A percentile compares a stretch with the other conserved stretches of the same genome.
Conservation (phyloP, 1,139 yeast genomes). For the Suhomyces choctaworum region DNA sequence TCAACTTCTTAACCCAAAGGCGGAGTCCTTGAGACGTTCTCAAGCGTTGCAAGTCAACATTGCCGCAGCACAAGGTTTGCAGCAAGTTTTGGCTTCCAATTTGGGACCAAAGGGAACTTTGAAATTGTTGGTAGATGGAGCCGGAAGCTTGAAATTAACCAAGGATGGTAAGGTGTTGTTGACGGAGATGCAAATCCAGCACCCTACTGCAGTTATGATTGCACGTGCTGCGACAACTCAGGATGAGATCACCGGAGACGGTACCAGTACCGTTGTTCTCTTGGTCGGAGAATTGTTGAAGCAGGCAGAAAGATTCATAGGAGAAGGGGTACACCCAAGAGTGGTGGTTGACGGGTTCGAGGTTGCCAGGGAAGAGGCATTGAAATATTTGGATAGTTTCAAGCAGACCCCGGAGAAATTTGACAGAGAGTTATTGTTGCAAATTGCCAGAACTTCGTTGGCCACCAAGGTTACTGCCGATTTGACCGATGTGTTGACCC, state of each 20-base stretch:
- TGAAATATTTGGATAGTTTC: slow-evolving; percentile 67
- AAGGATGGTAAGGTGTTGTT: slow-evolving; percentile 95
- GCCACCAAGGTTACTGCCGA: slow-evolving; percentile 81
- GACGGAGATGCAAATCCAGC: slow-evolving; percentile 97
- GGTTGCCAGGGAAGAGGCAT: slow-evolving; percentile 73
- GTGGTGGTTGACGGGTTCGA: slow-evolving; percentile 95
- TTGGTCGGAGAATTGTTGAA: slow-evolving; percentile 92
- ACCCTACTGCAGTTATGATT: slow-evolving; percentile 99
- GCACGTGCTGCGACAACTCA: slow-evolving; percentile 99
- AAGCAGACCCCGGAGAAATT: slow-evolving; percentile 48
- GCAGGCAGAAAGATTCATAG: slow-evolving; percentile 89
- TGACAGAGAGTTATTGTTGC: slow-evolving; percentile 85
- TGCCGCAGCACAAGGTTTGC: slow-evolving; percentile 95
- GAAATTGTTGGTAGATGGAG: slow-evolving; percentile 94
- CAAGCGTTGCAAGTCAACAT: slow-evolving; percentile 96
- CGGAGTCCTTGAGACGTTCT: slow-evolving; percentile 89
- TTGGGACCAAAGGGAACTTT: slow-evolving; percentile 97
- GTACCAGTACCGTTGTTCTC: slow-evolving; percentile 96
- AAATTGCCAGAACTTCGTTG: slow-evolving; percentile 88
- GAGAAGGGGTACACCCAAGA: slow-evolving; percentile 96
- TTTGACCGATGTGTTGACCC: slow-evolving; percentile 77
- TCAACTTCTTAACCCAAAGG: slow-evolving; percentile 93
- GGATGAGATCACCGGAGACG: slow-evolving; percentile 98
- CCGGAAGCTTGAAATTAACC: slow-evolving; percentile 92
- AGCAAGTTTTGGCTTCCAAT: slow-evolving; percentile 85